Conservation (phyloP, 768 basidiomycete genomes). For the Russula brevipes region DNA sequence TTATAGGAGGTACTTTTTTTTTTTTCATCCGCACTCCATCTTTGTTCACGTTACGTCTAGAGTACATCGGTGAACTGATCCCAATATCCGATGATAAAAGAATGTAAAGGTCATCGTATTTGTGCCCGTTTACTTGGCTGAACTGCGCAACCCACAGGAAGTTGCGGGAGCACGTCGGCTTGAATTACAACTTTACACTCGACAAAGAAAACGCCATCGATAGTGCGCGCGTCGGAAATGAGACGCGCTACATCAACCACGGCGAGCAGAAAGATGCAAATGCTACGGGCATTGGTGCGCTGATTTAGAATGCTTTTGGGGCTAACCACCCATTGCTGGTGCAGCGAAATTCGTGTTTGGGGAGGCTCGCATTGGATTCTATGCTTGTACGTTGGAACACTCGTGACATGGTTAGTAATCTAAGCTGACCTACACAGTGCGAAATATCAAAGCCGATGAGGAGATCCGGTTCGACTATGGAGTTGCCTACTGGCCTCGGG, state of each 20-base stretch:
- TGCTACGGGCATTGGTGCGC: constrained; percentile 43
- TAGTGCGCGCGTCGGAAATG: constrained; percentile 51
- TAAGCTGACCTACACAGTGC: not conserved
- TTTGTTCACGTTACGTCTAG: constrained; percentile 32
- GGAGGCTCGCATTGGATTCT: constrained; percentile 62
- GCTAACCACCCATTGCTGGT: not conserved
- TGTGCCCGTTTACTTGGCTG: not conserved
- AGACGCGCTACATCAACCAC: constrained; percentile 68
- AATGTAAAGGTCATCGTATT: constrained; percentile 37
- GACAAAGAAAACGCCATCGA: constrained; percentile 49
- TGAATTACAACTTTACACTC: constrained; percentile 61
- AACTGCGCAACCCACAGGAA: constrained; percentile 31
- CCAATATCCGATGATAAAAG: constrained; percentile 43
- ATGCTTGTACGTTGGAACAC: constrained; percentile 41
- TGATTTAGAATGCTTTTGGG: not conserved
- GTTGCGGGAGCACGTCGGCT: constrained; percentile 42
- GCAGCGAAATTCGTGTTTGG: constrained; percentile 58
- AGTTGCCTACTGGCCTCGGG: not conserved
- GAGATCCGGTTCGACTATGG: constrained; percentile 21
- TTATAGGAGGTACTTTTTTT: constrained; percentile 28
- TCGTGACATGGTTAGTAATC: not conserved
- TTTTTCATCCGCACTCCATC: not conserved
- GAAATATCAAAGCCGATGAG: constrained; percentile 1
- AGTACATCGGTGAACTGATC: constrained; percentile 63
- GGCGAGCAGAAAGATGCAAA: constrained; percentile 35